Conservation (phyloP, 1,139 yeast species). For the Torulaspora pretoriensis region DNA sequence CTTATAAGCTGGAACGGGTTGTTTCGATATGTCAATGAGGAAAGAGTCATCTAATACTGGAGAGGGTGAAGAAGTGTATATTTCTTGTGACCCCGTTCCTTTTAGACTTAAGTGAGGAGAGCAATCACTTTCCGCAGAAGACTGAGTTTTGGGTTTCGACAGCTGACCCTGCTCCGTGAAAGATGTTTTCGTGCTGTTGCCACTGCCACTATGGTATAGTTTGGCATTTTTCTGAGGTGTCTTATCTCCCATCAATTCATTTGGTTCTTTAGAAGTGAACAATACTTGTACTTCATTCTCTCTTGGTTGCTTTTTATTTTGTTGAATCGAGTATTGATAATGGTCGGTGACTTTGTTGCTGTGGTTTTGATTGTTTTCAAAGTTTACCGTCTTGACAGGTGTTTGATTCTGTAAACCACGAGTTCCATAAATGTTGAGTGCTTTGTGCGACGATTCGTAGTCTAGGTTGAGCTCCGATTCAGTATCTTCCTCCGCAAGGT, state of each 20-base stretch:
- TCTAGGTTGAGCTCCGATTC: conserved; percentile 10
- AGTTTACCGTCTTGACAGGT: conserved; percentile 15
- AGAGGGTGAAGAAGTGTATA: conserved; percentile 5
- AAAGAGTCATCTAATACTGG: conserved; percentile 3
- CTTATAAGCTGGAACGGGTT: conserved; percentile 17
- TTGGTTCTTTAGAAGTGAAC: neutral
- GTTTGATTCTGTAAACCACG: neutral
- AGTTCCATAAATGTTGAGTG: neutral
- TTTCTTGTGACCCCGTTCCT: conserved; percentile 1
- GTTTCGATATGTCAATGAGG: conserved; percentile 9
- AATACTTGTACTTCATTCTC: neutral
- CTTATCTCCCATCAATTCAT: neutral
- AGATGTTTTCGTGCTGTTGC: conserved; percentile 12
- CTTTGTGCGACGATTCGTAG: neutral
- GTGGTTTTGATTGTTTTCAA: conserved; percentile 24
- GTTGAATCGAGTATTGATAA: conserved; percentile 2
- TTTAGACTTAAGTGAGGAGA: conserved; percentile 5
- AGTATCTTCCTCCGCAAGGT: conserved; percentile 33
- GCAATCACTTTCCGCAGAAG: conserved; percentile 20
- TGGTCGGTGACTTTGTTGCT: conserved; percentile 9
- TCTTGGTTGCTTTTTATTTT: neutral
- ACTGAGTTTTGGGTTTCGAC: conserved; percentile 19
- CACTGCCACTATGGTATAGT: conserved; percentile 9
- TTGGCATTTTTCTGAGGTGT: conserved; percentile 1
- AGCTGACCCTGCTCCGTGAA: conserved; percentile 14